Base-by-base conservation (phyloP, 805 yeast genomes). In the Saturnispora zaruensis region DNA sequence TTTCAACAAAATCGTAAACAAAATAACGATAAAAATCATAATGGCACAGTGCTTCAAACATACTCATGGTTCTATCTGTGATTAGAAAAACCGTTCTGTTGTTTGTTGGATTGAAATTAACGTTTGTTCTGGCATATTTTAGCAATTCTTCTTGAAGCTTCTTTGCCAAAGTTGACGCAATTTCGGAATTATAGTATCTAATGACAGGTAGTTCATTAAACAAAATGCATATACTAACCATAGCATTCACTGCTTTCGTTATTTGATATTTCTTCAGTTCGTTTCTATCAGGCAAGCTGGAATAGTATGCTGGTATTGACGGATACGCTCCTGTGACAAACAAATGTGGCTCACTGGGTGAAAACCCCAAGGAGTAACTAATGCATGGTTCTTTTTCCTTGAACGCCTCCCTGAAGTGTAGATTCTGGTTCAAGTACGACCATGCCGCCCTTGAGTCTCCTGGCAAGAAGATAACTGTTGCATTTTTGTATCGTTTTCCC, bases 21-120 rank as follows among this genome's bases (percentile, higher is more conserved):
- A 90, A 82, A 4, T 97, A 90, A 66, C 91, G 95, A 66, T 90
- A 93, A 23, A 84, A 78, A 66, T 90, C 87, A 63, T 88, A 96
- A 65, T 93, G 98, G 49, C 90, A 66, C 44, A 93, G 63, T 0
- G 97, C 96, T 6, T 93, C 85, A 58, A 78, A 78, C 45, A 84
- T 70, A 64, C 95, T 99, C 62, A 89, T 63, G 1, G 95, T 75
- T 54, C 99, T 74, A 65, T 93, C 99, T 2, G 86, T 72, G 18
- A 93, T 78, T 32, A 93, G 65, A 55, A 91, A 73, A 0, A 86
- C 73, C 0, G 96, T 77, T 32, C 71, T 61, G 18, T 59, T 59
- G 20, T 57, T 58, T 54, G 69, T 66, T 1, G 81, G 79, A 6
- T 87, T 86, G 61, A 82, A 83, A 51, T 84, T 79, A 3, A 78